Conservation (phyloP, 225 moss, liverwort and hornwort genomes). For the Marchantia paleacea region DNA sequence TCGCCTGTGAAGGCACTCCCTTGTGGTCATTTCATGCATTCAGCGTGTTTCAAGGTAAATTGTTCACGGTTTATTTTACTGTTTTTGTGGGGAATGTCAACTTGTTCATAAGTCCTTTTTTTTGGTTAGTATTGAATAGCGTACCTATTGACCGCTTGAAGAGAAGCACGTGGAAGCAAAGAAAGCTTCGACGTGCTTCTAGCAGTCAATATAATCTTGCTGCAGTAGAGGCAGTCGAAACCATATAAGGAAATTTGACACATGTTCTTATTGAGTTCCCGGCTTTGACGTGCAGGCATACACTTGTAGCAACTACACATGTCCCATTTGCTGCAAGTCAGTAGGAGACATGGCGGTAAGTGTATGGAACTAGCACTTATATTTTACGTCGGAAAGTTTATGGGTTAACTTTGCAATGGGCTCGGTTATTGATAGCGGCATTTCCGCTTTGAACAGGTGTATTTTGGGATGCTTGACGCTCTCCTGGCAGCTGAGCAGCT, state of each 20-base stretch:
- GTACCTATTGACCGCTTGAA: background rate
- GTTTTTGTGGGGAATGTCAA: background rate
- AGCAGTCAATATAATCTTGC: too few species aligned
- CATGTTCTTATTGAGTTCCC: background rate
- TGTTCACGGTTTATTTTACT: background rate
- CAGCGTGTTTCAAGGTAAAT: conserved; percentile 93
- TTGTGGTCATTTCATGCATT: conserved; percentile 99
- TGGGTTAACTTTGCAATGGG: background rate
- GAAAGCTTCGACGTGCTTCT: too few species aligned
- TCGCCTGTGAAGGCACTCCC: conserved; percentile 95
- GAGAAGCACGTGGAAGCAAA: too few species aligned
- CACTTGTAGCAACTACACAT: conserved; percentile 94
- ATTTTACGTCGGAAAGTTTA: too few species aligned
- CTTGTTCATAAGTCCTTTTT: too few species aligned
- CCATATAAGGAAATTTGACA: background rate
- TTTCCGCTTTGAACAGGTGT: conserved; percentile 51
- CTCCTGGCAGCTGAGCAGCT: conserved; percentile 91
- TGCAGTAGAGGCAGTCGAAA: background rate
- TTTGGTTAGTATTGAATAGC: background rate
- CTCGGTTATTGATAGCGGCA: background rate
- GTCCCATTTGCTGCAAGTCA: conserved; percentile 95
- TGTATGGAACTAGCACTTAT: background rate
- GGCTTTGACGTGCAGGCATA: conserved; percentile 59
- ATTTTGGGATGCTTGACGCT: conserved; percentile 95
- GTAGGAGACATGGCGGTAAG: conserved; percentile 96